Conservation (phyloP, 495 filamentous ascomycete genomes). For the Tetracladium marchalianum region DNA sequence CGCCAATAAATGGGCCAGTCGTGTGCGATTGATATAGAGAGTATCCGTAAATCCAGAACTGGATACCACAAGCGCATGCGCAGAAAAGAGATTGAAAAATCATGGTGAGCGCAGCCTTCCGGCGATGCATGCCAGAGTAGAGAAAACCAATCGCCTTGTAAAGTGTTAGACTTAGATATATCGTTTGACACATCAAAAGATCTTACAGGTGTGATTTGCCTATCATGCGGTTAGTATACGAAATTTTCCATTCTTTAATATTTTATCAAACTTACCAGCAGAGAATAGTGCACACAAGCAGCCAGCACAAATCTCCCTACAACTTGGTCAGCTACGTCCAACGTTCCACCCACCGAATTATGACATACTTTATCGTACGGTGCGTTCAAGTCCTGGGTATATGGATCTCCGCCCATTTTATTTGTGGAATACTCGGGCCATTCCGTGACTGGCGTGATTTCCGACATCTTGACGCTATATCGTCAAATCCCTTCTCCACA, state of each 20-base stretch:
- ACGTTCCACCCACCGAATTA: too few species aligned
- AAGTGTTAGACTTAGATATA: constrained; percentile 42
- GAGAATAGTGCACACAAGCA: constrained; percentile 23
- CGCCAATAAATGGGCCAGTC: constrained; percentile 73
- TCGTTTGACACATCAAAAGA: too few species aligned
- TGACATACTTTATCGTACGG: constrained; percentile 31
- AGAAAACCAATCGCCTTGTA: constrained; percentile 76
- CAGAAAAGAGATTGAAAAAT: constrained; percentile 90
- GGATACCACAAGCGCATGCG: constrained; percentile 75
- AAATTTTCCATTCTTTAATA: background rate
- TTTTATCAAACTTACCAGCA: background rate
- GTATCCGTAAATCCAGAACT: constrained; percentile 99
- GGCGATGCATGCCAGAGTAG: constrained; percentile 86
- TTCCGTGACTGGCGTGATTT: too few species aligned
- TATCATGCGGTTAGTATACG: constrained; percentile 26
- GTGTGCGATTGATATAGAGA: constrained; percentile 77
- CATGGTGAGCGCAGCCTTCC: constrained; percentile 85
- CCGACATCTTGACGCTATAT: too few species aligned
- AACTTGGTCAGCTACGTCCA: too few species aligned
- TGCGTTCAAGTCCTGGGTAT: constrained; percentile 47
- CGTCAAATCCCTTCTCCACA: too few species aligned
- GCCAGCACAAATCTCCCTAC: too few species aligned
- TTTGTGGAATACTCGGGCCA: constrained; percentile 38
- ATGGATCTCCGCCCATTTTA: constrained; percentile 45
- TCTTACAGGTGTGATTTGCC: too few species aligned